Evolutionary conservation across 192 early-diverging fungal genomes (phyloP), one percentile per base, ranked within the genome.

Genomic region (Powellomyces hirtus): DNA sequence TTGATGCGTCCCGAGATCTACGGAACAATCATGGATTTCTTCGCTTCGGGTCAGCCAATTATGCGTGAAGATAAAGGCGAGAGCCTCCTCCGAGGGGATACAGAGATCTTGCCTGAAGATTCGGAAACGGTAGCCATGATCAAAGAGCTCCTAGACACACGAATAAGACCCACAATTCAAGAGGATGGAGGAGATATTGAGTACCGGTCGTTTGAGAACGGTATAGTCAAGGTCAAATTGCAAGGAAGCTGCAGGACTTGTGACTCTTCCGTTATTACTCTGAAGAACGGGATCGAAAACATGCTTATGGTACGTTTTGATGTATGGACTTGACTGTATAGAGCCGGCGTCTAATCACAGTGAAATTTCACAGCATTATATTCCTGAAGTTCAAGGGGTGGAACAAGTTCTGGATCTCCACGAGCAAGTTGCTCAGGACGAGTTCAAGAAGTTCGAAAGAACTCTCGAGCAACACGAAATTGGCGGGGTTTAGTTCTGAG

Each of bases 111-210:
- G 7, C 84, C 86, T 37, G 89, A 89, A 55, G 97, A 99, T 73
- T 89, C 90, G 11, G 97, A 99, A 63, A 87, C 84, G 22, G 97
- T 99, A 4, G 89, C 91, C 37, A 95, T 97, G 93, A 99, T 99
- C 68, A 99, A 99, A 70, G 97, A 99, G 78, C 72, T 99, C 50
- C 83, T 99, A 29, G 97, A 99, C 50, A 93, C 94, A 13, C 79
- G 96, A 36, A 93, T 99, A 52, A 79, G 97, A 8, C 96, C 96
- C 18, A 88, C 96, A 6, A 97, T 97, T 51, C 96, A 99, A 83
- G 95, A 98, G 52, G 97, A 99, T 68, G 97, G 97, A 50, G 97
- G 97, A 2, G 97, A 99, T 83, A 88, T 99, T 44, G 97, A 99
- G 74, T 99, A 90, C 75, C 81, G 88, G 46, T 92, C 91, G 53